Percentiles rank a stretch among this genome's conserved stretches.
Evolutionary conservation across 2,329 filamentous ascomycete genomes (phyloP).

Genomic region (Fusarium subtropicale): DNA sequence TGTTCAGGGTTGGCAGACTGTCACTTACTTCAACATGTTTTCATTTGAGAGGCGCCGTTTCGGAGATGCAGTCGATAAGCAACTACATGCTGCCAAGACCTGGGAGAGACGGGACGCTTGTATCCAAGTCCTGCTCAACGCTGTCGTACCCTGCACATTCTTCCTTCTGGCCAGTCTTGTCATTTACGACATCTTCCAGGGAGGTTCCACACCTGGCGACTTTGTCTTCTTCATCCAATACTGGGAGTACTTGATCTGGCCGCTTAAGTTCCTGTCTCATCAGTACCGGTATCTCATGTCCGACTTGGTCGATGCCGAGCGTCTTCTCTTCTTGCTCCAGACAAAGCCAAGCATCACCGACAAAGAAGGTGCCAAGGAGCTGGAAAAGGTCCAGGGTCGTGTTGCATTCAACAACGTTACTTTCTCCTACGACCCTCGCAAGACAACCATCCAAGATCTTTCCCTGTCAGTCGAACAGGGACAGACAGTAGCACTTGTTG

Average conservation of each 20-base stretch:
- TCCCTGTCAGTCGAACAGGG: slow-evolving; percentile 62
- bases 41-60: slow-evolving; percentile 47
- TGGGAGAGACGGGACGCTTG: slow-evolving; percentile 43
- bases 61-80: slow-evolving; percentile 42
- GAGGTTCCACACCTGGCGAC: slow-evolving; percentile 38
- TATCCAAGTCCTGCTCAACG: slow-evolving; percentile 49
- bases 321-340: slow-evolving; percentile 66
- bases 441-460: slow-evolving; percentile 62
- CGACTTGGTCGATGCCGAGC: slow-evolving; percentile 73
- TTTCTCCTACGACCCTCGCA: slow-evolving; percentile 67
- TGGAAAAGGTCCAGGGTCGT: slow-evolving; percentile 59
- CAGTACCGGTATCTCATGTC: slow-evolving; percentile 45
- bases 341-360: slow-evolving; percentile 68
- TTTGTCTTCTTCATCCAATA: slow-evolving; percentile 75
- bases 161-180: slow-evolving; percentile 37
- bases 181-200: slow-evolving; percentile 39
- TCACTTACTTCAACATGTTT: slow-evolving; percentile 58
- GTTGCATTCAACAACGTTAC: slow-evolving; percentile 66
- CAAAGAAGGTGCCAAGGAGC: slow-evolving; percentile 55
- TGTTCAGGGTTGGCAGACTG: slow-evolving; percentile 70
- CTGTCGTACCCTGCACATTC: slow-evolving; percentile 60
- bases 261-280: slow-evolving; percentile 51
- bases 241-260: slow-evolving; percentile 63
- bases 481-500: slow-evolving; percentile 69
- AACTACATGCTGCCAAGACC: slow-evolving; percentile 36